Evolutionary conservation across 768 basidiomycete genomes (phyloP).

Genomic region (Pilatotrama ljubarskyi): DNA sequence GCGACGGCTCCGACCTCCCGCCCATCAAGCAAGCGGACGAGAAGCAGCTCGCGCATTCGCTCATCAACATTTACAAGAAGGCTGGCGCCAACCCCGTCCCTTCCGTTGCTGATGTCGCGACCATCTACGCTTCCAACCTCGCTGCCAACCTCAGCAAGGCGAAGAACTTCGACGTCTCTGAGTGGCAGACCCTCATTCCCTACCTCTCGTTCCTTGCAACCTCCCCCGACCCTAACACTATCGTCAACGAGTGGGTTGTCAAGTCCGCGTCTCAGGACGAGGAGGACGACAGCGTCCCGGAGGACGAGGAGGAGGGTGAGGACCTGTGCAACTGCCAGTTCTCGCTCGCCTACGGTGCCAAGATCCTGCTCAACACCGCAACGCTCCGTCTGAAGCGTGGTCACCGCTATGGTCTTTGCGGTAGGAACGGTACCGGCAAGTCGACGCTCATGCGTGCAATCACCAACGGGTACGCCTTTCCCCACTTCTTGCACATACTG

Average conservation of each 20-base stretch:
- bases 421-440: conserved; percentile 99
- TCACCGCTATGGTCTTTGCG: conserved; percentile 97
- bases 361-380: conserved; percentile 96
- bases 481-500: conserved; percentile 20
- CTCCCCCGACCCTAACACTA: conserved; percentile 62
- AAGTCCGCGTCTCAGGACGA: conserved; percentile 79
- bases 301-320: conserved; percentile 97
- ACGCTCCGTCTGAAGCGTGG: conserved; percentile 97
- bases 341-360: conserved; percentile 98
- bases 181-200: conserved; percentile 83
- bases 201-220: conserved; percentile 70
- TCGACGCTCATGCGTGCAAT: conserved; percentile 93
- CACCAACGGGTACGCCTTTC: conserved; percentile 63
- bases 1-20: conserved; percentile 91
- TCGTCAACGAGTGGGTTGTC: conserved; percentile 86
- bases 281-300: conserved; percentile 64
- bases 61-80: conserved; percentile 86
- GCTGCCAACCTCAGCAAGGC: conserved; percentile 85
- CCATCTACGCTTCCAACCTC: conserved; percentile 73
- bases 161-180: conserved; percentile 88
- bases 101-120: conserved; percentile 55
- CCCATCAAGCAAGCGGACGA: conserved; percentile 78
- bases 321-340: conserved; percentile 99
- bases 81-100: conserved; percentile 57
- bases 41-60: conserved; percentile 60